Evolutionary conservation across 2,329 filamentous ascomycete species (phyloP), one percentile per base, ranked within the genome.

Genomic region (Penicillium sp.): DNA sequence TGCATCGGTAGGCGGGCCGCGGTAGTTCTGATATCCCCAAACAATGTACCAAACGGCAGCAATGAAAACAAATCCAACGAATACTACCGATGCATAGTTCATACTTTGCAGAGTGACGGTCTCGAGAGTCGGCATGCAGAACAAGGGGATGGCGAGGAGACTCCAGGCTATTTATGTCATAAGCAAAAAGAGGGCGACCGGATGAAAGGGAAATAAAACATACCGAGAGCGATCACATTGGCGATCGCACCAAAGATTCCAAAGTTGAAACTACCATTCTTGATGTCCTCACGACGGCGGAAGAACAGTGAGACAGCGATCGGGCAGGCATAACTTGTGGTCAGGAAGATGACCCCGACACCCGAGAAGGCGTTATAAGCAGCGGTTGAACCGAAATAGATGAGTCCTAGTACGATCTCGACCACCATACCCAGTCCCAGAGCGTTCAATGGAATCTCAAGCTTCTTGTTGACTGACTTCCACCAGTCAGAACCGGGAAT

Each of bases 311-410:
- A 88, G 55, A 87, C 82, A 23, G 81, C 78, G 49, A 89, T 85
- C 16, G 87, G 87, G 1, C 78, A 78, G 33, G 83, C 85, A 64
- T 90, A 90, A 47, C 85, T 83, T 36, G 85, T 76, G 0, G 86
- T 89, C 1, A 91, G 79, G 60, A 87, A 90, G 66, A 91, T 90
- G 10, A 88, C 90, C 2, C 87, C 88, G 0, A 90, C 87, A 42
- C 87, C 87, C 0, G 87, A 90, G 69, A 91, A 91, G n/a, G 84
- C 85, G 73, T 86, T 87, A 76, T 91, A 92, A 0, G 88, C 88
- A 0, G 87, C 86, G 0, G 82, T 81, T 1, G 85, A 88, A n/a
- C 88, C 88, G 58, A 91, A 89, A 75, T 89, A 91, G 68, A 91
- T 90, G 53, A 87, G 79, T 0, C 87, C 88, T 0, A 92, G 80